phyloP scores from a whole-genome alignment of 768 basidiomycete species.

The Calocybe gangraenosa region DNA sequence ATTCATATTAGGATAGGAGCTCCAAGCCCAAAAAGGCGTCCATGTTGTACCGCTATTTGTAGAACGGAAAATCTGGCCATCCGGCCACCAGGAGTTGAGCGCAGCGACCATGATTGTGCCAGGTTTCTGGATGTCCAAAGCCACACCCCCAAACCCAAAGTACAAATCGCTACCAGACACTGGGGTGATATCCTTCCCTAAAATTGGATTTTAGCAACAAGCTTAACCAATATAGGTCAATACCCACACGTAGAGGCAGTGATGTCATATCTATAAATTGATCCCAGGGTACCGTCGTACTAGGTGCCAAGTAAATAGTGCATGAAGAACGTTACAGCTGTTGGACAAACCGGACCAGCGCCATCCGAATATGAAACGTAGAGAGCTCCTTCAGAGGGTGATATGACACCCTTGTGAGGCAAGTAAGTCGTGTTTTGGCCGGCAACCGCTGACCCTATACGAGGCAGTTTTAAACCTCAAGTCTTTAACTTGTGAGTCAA shows the following conservation, averaged over 20 bases:
- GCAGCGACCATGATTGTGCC: slow-evolving; percentile 69
- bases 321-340: not conserved
- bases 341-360: slow-evolving; percentile 46
- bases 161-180: slow-evolving; percentile 53
- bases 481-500: not conserved
- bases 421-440: slow-evolving; percentile 56
- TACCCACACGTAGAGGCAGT: slow-evolving; percentile 40
- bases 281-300: slow-evolving; percentile 54
- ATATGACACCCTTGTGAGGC: slow-evolving; percentile 65
- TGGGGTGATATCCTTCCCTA: slow-evolving; percentile 61
- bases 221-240: not conserved
- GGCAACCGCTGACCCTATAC: slow-evolving; percentile 49
- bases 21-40: slow-evolving; percentile 57
- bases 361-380: slow-evolving; percentile 63
- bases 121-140: slow-evolving; percentile 56
- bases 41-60: slow-evolving; percentile 56
- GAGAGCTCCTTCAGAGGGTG: slow-evolving; percentile 49
- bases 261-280: slow-evolving; percentile 50
- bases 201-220: not conserved
- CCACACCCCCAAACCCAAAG: slow-evolving; percentile 60
- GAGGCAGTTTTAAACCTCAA: not conserved
- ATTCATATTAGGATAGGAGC: slow-evolving; percentile 37
- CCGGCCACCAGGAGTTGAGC: slow-evolving; percentile 62
- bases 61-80: slow-evolving; percentile 62
- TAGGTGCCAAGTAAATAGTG: slow-evolving; percentile 10